Conservation (phyloP, 768 basidiomycete genomes). For the Termitomyces heimii region DNA sequence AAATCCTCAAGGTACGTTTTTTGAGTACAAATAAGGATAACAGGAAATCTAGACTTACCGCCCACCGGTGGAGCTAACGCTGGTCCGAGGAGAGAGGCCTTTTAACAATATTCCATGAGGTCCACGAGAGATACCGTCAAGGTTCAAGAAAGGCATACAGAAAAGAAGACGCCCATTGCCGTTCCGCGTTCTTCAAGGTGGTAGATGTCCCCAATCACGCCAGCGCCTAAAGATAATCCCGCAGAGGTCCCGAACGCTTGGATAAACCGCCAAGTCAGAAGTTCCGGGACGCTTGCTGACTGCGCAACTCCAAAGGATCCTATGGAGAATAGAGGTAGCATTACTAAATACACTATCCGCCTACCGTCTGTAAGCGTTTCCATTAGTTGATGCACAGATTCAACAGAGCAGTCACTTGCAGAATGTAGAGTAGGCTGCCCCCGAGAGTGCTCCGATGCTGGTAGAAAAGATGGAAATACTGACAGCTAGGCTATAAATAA, state of each 20-base stretch:
- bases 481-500: conserved; percentile 22
- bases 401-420: conserved; percentile 20
- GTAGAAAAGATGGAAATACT: conserved; percentile 28
- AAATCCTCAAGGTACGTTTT: conserved; percentile 28
- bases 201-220: conserved; percentile 57
- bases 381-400: not conserved
- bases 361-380: conserved; percentile 45
- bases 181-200: conserved; percentile 47
- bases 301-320: conserved; percentile 55
- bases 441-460: conserved; percentile 26
- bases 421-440: conserved; percentile 31
- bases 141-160: conserved; percentile 7
- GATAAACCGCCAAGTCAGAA: conserved; percentile 54
- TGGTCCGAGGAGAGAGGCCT: conserved; percentile 53
- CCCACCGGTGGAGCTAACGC: conserved; percentile 56
- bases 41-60: conserved; percentile 24
- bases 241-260: conserved; percentile 62
- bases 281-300: conserved; percentile 30
- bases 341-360: conserved; percentile 48
- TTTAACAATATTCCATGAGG: not conserved
- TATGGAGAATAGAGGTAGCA: conserved; percentile 51
- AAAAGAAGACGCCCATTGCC: conserved; percentile 34
- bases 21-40: not conserved
- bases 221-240: conserved; percentile 44
- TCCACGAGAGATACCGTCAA: not conserved